These are phyloP conservation scores for Pythium pyrilobum DNA, from an alignment of 352 stramenopile genomes.

Conservation along the genomic window DNA sequence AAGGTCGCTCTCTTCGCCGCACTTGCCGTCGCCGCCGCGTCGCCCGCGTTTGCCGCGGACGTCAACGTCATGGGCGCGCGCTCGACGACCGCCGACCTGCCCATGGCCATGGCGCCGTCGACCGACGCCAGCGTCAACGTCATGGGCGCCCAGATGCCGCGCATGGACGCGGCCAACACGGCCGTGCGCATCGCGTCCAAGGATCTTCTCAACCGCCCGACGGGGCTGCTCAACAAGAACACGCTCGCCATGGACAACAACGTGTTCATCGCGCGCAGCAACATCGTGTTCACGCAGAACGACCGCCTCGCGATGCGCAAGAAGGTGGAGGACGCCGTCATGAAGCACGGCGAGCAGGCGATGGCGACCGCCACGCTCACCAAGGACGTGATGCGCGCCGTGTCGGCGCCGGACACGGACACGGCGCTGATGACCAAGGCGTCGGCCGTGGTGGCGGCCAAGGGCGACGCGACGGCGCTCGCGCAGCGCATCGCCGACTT, in stretches of 20 bases:
- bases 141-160: background rate
- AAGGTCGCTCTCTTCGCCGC: slow-evolving; percentile 8
- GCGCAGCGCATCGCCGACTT: slow-evolving; percentile 18
- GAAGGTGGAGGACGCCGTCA: slow-evolving; percentile 14
- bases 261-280: slow-evolving; percentile 27
- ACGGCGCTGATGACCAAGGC: slow-evolving; percentile 25
- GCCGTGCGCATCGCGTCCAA: slow-evolving; percentile 13
- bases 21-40: slow-evolving; percentile 2
- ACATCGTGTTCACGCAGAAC: slow-evolving; percentile 29
- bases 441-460: slow-evolving; percentile 21
- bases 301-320: slow-evolving; percentile 21
- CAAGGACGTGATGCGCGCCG: slow-evolving; percentile 10
- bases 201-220: slow-evolving; percentile 23
- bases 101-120: background rate
- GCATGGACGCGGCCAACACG: background rate
- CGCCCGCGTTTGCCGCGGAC: slow-evolving; percentile 3
- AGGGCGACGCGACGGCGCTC: slow-evolving; percentile 12
- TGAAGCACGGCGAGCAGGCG: slow-evolving; percentile 2
- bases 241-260: slow-evolving; percentile 33
- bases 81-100: background rate
- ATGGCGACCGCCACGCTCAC: slow-evolving; percentile 8
- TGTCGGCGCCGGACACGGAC: slow-evolving; percentile 20
- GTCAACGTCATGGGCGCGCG: slow-evolving; percentile 4
- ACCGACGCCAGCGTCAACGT: slow-evolving; percentile 4
- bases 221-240: slow-evolving; percentile 36